These are phyloP conservation scores for Diospyros lotus DNA, from an alignment of 148 eudicot genomes.

Conservation along the genomic window DNA sequence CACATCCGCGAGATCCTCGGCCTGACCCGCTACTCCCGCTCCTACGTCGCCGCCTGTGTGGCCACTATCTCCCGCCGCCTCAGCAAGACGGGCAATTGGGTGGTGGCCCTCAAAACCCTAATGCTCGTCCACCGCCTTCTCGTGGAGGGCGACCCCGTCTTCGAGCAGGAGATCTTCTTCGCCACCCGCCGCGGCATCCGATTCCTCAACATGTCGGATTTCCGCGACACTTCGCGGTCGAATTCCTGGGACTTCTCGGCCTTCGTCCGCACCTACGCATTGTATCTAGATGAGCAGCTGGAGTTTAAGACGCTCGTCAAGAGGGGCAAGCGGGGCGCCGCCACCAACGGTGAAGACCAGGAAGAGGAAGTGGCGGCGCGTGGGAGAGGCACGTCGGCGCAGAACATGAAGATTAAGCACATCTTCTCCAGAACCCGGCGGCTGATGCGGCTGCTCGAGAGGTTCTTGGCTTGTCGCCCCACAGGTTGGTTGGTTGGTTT, in stretches of 20 bases:
- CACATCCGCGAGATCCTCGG: conserved; percentile 60
- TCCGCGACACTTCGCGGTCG: conserved; percentile 50
- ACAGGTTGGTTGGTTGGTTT: conserved; percentile 41
- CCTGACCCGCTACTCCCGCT: conserved; percentile 62
- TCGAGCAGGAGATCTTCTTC: conserved; percentile 79
- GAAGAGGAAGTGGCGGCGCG: conserved; percentile 6
- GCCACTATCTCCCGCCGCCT: conserved; percentile 62
- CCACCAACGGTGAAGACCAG: conserved; percentile 29
- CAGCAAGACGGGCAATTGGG: conserved; percentile 81
- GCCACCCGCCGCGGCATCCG: conserved; percentile 86
- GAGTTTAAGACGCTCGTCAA: conserved; percentile 66
- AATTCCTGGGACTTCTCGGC: conserved; percentile 87
- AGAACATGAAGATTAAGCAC: conserved; percentile 37
- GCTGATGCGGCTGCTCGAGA: conserved; percentile 68
- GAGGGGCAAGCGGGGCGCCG: conserved; percentile 28
- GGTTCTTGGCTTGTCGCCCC: conserved; percentile 77
- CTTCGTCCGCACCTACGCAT: conserved; percentile 62
- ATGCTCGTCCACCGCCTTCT: conserved; percentile 72
- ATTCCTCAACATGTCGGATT: conserved; percentile 76
- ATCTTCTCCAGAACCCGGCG: conserved; percentile 46
- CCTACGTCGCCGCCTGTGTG: conserved; percentile 51
- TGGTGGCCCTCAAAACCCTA: conserved; percentile 75
- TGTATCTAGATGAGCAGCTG: conserved; percentile 69
- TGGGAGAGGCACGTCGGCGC: conserved; percentile 25
- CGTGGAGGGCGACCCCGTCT: conserved; percentile 63